Percentiles rank a stretch among this genome's conserved stretches.
phyloP scores from a whole-genome alignment of 441 rosid genomes.

The Eruca vesicaria region DNA sequence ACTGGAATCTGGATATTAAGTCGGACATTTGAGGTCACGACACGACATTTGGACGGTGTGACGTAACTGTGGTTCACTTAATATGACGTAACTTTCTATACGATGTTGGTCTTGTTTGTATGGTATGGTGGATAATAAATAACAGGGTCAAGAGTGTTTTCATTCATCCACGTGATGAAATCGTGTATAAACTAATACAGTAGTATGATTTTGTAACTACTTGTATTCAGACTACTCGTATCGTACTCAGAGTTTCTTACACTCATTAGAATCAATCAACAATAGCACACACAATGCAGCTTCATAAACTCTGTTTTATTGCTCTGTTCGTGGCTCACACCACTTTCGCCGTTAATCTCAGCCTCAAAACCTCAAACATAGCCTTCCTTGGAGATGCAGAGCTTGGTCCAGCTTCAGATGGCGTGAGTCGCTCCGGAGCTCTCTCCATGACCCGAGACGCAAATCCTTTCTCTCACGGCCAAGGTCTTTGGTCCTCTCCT shows the following conservation, averaged over 20 bases:
- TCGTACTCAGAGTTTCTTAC: not conserved
- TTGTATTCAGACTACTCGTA: too few species aligned
- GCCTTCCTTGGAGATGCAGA: slow-evolving; percentile 32
- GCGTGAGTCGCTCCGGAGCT: slow-evolving; percentile 15
- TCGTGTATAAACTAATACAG: too few species aligned
- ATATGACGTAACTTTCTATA: too few species aligned
- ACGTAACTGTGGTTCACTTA: too few species aligned
- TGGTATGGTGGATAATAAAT: not conserved
- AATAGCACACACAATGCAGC: slow-evolving; percentile 18
- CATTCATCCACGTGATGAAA: too few species aligned
- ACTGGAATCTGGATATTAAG: not conserved
- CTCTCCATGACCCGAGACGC: slow-evolving; percentile 32
- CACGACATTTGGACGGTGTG: not conserved
- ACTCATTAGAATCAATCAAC: not conserved
- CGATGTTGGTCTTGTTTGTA: not conserved
- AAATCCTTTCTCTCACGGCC: slow-evolving; percentile 28
- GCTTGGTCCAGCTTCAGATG: slow-evolving; percentile 27
- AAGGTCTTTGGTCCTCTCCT: slow-evolving; percentile 27
- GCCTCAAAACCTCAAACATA: slow-evolving; percentile 3
- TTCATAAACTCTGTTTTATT: slow-evolving; percentile 25
- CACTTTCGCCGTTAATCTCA: slow-evolving; percentile 14
- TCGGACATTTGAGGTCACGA: not conserved
- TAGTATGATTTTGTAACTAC: not conserved
- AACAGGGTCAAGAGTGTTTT: not conserved
- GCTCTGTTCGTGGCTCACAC: slow-evolving; percentile 24